Conservation (phyloP, 2,329 filamentous ascomycete genomes). For the Beauveria rudraprayagi region DNA sequence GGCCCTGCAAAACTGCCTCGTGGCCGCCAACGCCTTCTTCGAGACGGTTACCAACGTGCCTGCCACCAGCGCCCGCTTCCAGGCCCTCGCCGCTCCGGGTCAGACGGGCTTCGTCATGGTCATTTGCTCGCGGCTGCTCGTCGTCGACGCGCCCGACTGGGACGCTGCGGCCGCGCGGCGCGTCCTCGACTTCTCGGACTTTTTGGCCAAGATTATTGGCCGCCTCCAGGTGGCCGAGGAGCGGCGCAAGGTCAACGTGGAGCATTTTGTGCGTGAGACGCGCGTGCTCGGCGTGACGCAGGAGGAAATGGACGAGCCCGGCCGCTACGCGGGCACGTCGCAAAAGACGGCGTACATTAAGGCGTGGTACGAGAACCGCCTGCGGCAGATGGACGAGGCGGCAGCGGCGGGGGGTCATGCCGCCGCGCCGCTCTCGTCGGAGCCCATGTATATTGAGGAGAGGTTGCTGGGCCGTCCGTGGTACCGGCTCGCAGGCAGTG, state of each 20-base stretch:
- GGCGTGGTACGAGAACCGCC: constrained; percentile 23
- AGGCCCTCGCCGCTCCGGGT: constrained; percentile 18
- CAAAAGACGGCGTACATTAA: constrained; percentile 22
- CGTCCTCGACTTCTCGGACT: constrained; percentile 6
- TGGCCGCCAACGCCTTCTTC: constrained; percentile 27
- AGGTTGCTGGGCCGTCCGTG: neutral
- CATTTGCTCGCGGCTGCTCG: constrained; percentile 20
- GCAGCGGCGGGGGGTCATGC: neutral
- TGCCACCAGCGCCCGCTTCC: constrained; percentile 18
- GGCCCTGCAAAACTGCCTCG: constrained; percentile 28
- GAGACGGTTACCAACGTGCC: constrained; percentile 23
- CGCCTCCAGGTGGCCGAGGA: constrained; percentile 9
- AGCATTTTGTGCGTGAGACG: constrained; percentile 11
- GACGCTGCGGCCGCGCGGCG: constrained; percentile 5
- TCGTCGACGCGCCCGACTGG: constrained; percentile 10
- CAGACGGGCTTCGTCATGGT: constrained; percentile 23
- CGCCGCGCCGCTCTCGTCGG: neutral
- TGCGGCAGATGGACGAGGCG: constrained; percentile 14
- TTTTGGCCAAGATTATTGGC: constrained; percentile 13
- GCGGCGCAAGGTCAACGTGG: constrained; percentile 12
- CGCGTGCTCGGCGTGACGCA: constrained; percentile 14
- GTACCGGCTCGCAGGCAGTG: neutral
- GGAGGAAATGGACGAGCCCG: constrained; percentile 15
- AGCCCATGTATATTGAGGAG: neutral
- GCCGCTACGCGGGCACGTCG: constrained; percentile 16